A percentile compares a stretch with the other conserved stretches of the same genome.
Evolutionary conservation across 768 basidiomycete genomes (phyloP).

Genomic region (Daedalea quercina): DNA sequence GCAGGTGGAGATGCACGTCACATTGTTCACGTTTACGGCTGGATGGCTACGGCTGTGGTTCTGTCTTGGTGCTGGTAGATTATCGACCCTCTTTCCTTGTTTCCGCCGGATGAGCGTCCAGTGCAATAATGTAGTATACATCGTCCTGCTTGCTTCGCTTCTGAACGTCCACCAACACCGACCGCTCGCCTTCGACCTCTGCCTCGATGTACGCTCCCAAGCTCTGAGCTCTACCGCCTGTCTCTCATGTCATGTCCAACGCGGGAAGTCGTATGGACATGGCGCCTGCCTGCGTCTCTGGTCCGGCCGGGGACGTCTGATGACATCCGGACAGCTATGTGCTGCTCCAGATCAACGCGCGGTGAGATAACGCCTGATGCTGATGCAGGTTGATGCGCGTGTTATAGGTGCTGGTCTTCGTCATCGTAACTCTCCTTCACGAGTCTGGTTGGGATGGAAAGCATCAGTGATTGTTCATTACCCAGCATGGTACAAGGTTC

Average conservation of each 20-base stretch:
- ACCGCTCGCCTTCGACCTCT: background rate
- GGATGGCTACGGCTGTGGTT: background rate
- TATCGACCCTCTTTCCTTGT: background rate
- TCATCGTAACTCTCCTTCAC: constrained; percentile 96
- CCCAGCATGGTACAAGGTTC: background rate
- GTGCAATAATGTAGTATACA: background rate
- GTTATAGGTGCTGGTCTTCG: constrained; percentile 77
- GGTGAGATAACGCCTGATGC: background rate
- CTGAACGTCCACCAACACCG: background rate
- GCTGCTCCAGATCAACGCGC: background rate
- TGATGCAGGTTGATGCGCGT: background rate
- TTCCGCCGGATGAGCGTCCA: background rate
- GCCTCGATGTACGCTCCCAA: background rate
- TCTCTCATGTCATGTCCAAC: background rate
- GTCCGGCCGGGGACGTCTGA: too few relatives aligned
- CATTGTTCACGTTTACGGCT: background rate
- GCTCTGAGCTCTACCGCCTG: background rate
- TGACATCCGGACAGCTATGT: background rate
- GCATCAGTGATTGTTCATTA: background rate
- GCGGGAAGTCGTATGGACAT: background rate
- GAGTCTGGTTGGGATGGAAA: constrained; percentile 37
- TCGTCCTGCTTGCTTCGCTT: background rate
- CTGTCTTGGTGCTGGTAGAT: background rate
- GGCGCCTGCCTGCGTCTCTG: too few relatives aligned
- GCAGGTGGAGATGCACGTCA: background rate